Conservation (phyloP, 2,329 filamentous ascomycete species). For the Dothiorella sarmentorum region DNA sequence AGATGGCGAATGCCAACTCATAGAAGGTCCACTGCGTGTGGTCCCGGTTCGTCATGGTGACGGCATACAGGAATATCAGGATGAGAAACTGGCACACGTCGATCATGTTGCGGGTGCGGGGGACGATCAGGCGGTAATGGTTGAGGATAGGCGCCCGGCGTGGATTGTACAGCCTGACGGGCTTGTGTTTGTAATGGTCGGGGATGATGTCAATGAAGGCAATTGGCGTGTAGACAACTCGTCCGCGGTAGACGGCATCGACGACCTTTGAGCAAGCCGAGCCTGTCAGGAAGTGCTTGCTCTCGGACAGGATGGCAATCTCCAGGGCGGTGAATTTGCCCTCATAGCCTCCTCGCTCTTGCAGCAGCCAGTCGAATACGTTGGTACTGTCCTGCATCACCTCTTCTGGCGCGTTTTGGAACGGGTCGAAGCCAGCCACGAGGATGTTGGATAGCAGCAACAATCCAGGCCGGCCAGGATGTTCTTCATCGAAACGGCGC, state of each 20-base stretch:
- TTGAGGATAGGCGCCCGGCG: conserved; percentile 72
- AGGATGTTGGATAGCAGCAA: conserved; percentile 74
- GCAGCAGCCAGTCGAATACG: conserved; percentile 43
- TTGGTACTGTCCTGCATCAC: conserved; percentile 58
- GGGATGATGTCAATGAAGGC: conserved; percentile 80
- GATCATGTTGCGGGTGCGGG: conserved; percentile 70
- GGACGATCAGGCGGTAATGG: conserved; percentile 81
- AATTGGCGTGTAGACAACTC: conserved; percentile 77
- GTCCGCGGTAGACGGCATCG: conserved; percentile 75
- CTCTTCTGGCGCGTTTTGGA: conserved; percentile 72
- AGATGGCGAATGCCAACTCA: conserved; percentile 68
- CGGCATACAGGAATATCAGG: conserved; percentile 65
- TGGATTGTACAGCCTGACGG: conserved; percentile 77
- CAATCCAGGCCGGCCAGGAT: conserved; percentile 66
- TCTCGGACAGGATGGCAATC: conserved; percentile 78
- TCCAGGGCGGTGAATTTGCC: conserved; percentile 73
- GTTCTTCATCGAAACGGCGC: conserved; percentile 74
- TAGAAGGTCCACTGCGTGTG: conserved; percentile 53
- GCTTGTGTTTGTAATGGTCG: conserved; percentile 80
- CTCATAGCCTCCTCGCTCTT: conserved; percentile 47
- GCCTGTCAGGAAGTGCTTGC: conserved; percentile 72
- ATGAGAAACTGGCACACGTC: conserved; percentile 72
- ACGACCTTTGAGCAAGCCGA: conserved; percentile 79
- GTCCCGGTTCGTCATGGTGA: conserved; percentile 68
- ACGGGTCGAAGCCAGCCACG: conserved; percentile 79